These are phyloP conservation scores for Kentomonas sorsogonicus DNA, from an alignment of 208 protist genomes.

Conservation along the genomic window DNA sequence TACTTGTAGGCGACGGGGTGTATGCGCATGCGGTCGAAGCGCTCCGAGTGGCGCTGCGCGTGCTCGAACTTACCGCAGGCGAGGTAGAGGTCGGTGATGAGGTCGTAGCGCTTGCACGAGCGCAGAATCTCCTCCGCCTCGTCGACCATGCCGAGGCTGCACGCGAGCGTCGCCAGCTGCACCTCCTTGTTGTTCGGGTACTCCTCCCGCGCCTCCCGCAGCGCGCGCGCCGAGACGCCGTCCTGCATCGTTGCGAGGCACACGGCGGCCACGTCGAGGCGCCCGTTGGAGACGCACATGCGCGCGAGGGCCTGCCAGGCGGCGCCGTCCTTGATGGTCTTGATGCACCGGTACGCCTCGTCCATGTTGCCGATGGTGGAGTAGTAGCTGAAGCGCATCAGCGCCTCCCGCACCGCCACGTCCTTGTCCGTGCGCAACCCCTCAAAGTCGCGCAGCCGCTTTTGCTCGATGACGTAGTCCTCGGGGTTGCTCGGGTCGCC, in stretches of 20 bases:
- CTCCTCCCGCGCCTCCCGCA: constrained; percentile 80
- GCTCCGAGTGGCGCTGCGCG: constrained; percentile 85
- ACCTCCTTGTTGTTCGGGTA: constrained; percentile 85
- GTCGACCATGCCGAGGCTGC: constrained; percentile 91
- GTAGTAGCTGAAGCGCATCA: constrained; percentile 96
- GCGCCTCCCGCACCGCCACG: constrained; percentile 81
- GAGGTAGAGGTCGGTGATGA: constrained; percentile 92
- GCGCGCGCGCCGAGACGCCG: constrained; percentile 79
- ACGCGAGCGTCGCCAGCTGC: constrained; percentile 92
- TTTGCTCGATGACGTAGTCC: constrained; percentile 87
- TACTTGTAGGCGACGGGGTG: constrained; percentile 92
- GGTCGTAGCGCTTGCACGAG: constrained; percentile 85
- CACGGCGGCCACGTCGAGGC: constrained; percentile 92
- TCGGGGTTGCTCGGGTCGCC: constrained; percentile 70
- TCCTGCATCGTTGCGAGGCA: constrained; percentile 94
- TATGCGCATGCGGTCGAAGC: constrained; percentile 91
- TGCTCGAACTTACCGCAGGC: constrained; percentile 93
- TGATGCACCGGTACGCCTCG: constrained; percentile 95
- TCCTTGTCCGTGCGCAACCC: constrained; percentile 88
- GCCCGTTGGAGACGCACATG: constrained; percentile 93
- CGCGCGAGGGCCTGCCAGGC: constrained; percentile 95
- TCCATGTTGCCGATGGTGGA: constrained; percentile 96
- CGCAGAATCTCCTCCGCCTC: constrained; percentile 86
- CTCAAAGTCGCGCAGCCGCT: constrained; percentile 91
- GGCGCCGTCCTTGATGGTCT: constrained; percentile 88